A percentile compares a stretch with the other conserved stretches of the same genome.
These are phyloP conservation scores for Verticillium klebahnii DNA, from an alignment of 2,329 filamentous ascomycete genomes.

Conservation along the genomic window DNA sequence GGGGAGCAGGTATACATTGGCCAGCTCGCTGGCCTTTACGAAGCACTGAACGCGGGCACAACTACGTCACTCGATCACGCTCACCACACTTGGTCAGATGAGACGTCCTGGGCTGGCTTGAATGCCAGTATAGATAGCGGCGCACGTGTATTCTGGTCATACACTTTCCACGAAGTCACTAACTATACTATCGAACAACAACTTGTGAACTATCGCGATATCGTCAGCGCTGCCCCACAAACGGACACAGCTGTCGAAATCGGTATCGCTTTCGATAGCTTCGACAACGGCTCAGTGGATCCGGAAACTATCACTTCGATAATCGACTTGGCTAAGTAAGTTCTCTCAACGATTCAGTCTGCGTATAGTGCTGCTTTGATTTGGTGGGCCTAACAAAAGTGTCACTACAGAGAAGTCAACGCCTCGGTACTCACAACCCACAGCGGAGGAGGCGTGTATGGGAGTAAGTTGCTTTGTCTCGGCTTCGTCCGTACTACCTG, in stretches of 20 bases:
- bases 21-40: constrained; percentile 41
- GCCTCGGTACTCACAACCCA: constrained; percentile 43
- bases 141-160: constrained; percentile 40
- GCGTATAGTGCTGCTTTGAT: background rate
- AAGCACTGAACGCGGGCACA: constrained; percentile 46
- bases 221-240: constrained; percentile 21
- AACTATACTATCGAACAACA: constrained; percentile 30
- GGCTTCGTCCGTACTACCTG: background rate
- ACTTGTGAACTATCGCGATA: constrained; percentile 29
- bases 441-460: constrained; percentile 32
- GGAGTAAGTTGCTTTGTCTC: constrained; percentile 17
- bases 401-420: constrained; percentile 24
- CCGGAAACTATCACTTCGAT: constrained; percentile 22
- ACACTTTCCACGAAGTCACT: constrained; percentile 30
- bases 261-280: constrained; percentile 36
- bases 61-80: constrained; percentile 49
- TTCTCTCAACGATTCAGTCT: too few relatives aligned
- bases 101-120: constrained; percentile 35
- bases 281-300: constrained; percentile 19
- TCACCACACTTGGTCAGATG: constrained; percentile 38
- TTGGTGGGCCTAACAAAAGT: background rate
- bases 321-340: constrained; percentile 26
- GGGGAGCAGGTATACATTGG: constrained; percentile 41
- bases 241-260: constrained; percentile 26
- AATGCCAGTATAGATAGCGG: constrained; percentile 41